Percentiles rank a stretch among this genome's conserved stretches.
phyloP scores from a whole-genome alignment of 164 flowering plant genomes.

The Annona squamosa region DNA sequence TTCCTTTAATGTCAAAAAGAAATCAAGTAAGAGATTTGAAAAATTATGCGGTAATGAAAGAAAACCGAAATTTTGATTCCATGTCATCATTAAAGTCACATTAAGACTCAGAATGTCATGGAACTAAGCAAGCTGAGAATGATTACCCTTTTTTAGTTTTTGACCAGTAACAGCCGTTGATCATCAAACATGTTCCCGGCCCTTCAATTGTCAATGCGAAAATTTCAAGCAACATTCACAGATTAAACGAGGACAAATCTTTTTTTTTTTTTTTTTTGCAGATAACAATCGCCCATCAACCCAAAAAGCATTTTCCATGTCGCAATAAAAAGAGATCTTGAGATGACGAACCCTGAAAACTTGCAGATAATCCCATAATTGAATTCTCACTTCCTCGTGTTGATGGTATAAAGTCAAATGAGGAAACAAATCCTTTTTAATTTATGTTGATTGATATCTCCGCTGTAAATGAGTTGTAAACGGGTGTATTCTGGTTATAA shows the following conservation, averaged over 20 bases:
- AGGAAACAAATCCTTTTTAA: too few species aligned
- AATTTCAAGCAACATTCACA: too few species aligned
- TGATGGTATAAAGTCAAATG: too few species aligned
- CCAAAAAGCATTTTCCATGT: neutral
- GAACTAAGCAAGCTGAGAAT: slow-evolving; percentile 86
- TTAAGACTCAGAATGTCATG: slow-evolving; percentile 23
- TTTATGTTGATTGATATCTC: too few species aligned
- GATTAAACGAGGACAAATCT: too few species aligned
- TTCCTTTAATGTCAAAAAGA: slow-evolving; percentile 27
- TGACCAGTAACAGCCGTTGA: slow-evolving; percentile 95
- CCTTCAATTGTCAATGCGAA: slow-evolving; percentile 55
- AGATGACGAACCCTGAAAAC: too few species aligned
- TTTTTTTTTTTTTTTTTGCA: neutral
- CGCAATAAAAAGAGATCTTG: neutral
- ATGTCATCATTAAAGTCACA: too few species aligned
- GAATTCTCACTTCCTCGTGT: slow-evolving; percentile 53
- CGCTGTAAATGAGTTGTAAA: too few species aligned
- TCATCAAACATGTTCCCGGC: slow-evolving; percentile 63
- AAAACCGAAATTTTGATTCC: neutral
- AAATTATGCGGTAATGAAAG: neutral
- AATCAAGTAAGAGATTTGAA: neutral
- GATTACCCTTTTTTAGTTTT: slow-evolving; percentile 41
- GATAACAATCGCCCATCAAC: neutral
- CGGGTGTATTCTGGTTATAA: too few species aligned
- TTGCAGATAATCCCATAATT: neutral